phyloP scores from a whole-genome alignment of 164 flowering plant genomes.

The Tetrastigma voinierianum region DNA sequence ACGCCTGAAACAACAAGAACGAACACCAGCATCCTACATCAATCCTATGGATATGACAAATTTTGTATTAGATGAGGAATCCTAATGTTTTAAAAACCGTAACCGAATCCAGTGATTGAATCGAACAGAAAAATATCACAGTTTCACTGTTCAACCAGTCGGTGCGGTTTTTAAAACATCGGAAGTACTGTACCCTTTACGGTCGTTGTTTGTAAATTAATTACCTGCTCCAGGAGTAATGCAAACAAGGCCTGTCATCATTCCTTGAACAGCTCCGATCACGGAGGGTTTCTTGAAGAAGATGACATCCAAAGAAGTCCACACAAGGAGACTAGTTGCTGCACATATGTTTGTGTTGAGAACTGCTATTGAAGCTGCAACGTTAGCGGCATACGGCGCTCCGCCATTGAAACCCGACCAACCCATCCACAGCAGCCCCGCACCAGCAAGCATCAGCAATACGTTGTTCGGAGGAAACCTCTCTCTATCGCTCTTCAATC shows the following conservation, averaged over 20 bases:
- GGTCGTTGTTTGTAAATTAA: neutral
- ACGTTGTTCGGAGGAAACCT: constrained; percentile 63
- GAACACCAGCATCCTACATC: too few relatives aligned
- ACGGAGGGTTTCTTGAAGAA: constrained; percentile 62
- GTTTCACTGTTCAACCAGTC: too few relatives aligned
- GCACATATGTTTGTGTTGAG: constrained; percentile 57
- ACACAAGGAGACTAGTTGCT: constrained; percentile 57
- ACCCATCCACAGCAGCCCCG: constrained; percentile 68
- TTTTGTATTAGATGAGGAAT: too few relatives aligned
- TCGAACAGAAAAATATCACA: too few relatives aligned
- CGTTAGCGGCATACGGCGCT: constrained; percentile 55
- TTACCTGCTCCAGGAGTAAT: constrained; percentile 68
- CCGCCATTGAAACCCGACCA: constrained; percentile 77
- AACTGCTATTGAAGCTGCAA: constrained; percentile 45
- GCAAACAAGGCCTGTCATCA: constrained; percentile 69
- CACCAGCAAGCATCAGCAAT: constrained; percentile 57
- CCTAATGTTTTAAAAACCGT: too few relatives aligned
- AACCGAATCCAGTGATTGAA: too few relatives aligned
- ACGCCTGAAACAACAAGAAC: constrained; percentile 29
- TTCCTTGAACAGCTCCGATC: constrained; percentile 65
- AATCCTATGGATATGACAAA: neutral
- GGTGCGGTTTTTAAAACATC: too few relatives aligned
- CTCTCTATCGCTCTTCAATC: constrained; percentile 58
- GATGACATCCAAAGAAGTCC: constrained; percentile 59
- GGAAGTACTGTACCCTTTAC: neutral